phyloP scores from a whole-genome alignment of 345 rosid species.

The Syzygium aromaticum region DNA sequence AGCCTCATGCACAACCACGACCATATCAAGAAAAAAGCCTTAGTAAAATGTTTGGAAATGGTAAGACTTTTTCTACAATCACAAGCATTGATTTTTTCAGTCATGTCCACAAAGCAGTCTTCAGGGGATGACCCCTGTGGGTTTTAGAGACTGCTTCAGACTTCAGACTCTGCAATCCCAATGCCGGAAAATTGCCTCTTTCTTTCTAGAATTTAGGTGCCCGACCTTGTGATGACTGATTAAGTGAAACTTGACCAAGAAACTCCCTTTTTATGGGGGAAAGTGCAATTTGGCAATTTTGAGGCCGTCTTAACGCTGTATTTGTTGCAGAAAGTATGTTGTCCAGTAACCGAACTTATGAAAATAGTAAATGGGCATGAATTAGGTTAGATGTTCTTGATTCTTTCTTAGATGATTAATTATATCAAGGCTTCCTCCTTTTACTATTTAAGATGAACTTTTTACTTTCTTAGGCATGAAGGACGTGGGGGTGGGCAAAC shows the following conservation, averaged over 20 bases:
- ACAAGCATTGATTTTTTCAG: neutral
- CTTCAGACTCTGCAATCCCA: neutral
- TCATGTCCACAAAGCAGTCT: neutral
- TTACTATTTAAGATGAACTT: neutral
- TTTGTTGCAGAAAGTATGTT: neutral
- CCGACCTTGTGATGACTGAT: neutral
- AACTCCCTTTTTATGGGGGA: neutral
- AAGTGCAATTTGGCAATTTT: neutral
- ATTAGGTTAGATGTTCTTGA: neutral
- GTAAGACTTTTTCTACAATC: constrained; percentile 15
- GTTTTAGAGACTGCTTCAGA: neutral
- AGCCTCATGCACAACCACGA: constrained; percentile 93
- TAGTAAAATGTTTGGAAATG: constrained; percentile 99
- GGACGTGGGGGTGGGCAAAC: neutral
- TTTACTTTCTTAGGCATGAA: neutral
- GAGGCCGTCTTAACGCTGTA: neutral
- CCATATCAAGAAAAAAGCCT: constrained; percentile 97
- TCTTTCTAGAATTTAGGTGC: neutral
- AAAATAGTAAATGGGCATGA: neutral
- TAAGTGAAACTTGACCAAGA: neutral
- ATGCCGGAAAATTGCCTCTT: neutral
- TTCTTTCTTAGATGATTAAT: neutral
- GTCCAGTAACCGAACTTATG: neutral
- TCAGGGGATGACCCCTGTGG: neutral
- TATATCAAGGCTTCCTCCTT: neutral